phyloP scores from a whole-genome alignment of 2,329 filamentous ascomycete genomes.

The Colletotrichum noveboracense region DNA sequence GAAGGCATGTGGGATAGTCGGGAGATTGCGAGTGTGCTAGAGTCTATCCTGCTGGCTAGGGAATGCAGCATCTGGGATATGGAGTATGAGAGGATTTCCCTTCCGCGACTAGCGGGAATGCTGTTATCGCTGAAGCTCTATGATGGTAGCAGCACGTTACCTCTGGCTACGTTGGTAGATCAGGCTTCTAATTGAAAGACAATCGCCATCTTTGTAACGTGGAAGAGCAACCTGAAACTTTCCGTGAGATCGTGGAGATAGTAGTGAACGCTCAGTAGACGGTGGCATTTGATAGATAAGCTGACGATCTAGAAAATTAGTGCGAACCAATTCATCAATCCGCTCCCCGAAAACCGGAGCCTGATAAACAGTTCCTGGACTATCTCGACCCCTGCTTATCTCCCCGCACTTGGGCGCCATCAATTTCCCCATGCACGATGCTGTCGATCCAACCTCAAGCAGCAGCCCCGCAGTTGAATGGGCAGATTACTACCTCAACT shows the following conservation, averaged over 20 bases:
- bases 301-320: background rate
- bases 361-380: background rate
- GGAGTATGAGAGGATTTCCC: background rate
- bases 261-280: background rate
- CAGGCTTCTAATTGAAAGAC: background rate
- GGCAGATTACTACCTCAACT: background rate
- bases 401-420: background rate
- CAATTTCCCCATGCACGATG: background rate
- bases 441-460: background rate
- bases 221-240: background rate
- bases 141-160: background rate
- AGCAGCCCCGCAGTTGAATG: background rate
- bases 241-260: background rate
- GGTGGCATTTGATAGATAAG: background rate
- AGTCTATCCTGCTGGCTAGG: background rate
- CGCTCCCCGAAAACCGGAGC: background rate
- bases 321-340: background rate
- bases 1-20: slow-evolving; percentile 28
- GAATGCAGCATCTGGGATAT: background rate
- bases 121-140: background rate
- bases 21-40: slow-evolving; percentile 14
- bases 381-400: slow-evolving; percentile 17
- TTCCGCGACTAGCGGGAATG: background rate
- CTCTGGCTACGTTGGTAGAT: background rate
- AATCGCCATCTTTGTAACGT: background rate